These are phyloP conservation scores for Arachis monticola DNA, from an alignment of 331 rosid species.

Conservation along the genomic window DNA sequence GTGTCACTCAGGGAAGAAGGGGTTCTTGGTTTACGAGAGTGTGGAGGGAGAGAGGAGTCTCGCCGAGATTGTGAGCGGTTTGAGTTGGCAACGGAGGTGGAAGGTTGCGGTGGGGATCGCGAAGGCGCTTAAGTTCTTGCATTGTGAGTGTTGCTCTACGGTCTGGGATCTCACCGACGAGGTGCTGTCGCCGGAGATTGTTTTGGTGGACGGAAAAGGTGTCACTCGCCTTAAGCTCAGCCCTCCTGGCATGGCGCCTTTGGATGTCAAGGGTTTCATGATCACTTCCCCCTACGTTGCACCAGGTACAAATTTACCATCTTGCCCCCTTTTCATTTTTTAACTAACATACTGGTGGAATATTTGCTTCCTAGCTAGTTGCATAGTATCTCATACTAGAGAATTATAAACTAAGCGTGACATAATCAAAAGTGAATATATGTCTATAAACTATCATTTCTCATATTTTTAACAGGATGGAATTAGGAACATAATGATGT, in stretches of 20 bases:
- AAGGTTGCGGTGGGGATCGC: slow-evolving; percentile 66
- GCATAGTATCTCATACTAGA: background rate
- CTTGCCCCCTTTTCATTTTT: background rate
- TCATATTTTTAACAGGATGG: too few species aligned
- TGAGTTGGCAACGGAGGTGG: slow-evolving; percentile 72
- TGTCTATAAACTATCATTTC: background rate
- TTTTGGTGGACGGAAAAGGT: slow-evolving; percentile 53
- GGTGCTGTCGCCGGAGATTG: slow-evolving; percentile 61
- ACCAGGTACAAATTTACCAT: slow-evolving; percentile 55
- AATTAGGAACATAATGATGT: too few species aligned
- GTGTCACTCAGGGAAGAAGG: slow-evolving; percentile 64
- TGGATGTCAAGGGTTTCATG: slow-evolving; percentile 49
- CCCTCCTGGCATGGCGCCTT: slow-evolving; percentile 43
- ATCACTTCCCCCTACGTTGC: slow-evolving; percentile 56
- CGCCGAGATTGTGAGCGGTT: slow-evolving; percentile 44
- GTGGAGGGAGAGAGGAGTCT: slow-evolving; percentile 46
- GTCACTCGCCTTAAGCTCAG: slow-evolving; percentile 59
- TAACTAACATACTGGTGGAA: too few species aligned
- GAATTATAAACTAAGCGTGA: background rate
- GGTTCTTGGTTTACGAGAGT: slow-evolving; percentile 59
- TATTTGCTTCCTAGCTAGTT: background rate
- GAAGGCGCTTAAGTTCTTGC: slow-evolving; percentile 65
- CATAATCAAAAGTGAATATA: background rate
- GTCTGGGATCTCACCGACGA: slow-evolving; percentile 41
- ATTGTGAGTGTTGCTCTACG: slow-evolving; percentile 42